phyloP scores from a whole-genome alignment of 495 filamentous ascomycete genomes.

The Umbilicaria muhlenbergii region DNA sequence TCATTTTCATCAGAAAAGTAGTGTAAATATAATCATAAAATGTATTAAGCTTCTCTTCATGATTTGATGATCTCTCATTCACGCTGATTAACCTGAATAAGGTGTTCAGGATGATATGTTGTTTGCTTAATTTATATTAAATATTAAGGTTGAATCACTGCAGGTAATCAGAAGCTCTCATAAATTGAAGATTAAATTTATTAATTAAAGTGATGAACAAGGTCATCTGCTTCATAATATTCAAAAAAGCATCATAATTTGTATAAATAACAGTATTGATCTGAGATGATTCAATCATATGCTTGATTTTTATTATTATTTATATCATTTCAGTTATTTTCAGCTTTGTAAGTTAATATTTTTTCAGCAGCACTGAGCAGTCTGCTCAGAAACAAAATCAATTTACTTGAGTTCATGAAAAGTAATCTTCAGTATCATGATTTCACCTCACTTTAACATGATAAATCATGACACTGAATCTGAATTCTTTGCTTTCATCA shows the following conservation, averaged over 20 bases:
- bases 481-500: background rate
- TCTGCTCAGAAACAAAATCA: background rate
- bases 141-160: constrained; percentile 1
- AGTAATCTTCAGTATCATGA: background rate
- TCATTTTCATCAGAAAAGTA: constrained; percentile 1
- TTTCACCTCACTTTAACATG: background rate
- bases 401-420: background rate
- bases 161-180: constrained; percentile 1
- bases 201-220: background rate
- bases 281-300: constrained; percentile 1
- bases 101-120: background rate
- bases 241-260: background rate
- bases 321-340: background rate
- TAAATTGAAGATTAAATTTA: constrained; percentile 2
- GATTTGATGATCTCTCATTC: background rate
- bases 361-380: background rate
- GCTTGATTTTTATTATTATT: constrained; percentile 1
- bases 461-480: constrained; percentile 1
- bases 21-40: background rate
- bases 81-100: background rate
- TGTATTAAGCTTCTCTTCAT: background rate
- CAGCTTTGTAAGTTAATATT: background rate
- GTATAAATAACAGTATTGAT: background rate
- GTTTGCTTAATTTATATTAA: background rate
- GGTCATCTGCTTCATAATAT: background rate